Percentiles rank a stretch among this genome's conserved stretches.
These are phyloP conservation scores for Epithemia pelagica DNA, from an alignment of 108 stramenopile genomes.

Conservation along the genomic window DNA sequence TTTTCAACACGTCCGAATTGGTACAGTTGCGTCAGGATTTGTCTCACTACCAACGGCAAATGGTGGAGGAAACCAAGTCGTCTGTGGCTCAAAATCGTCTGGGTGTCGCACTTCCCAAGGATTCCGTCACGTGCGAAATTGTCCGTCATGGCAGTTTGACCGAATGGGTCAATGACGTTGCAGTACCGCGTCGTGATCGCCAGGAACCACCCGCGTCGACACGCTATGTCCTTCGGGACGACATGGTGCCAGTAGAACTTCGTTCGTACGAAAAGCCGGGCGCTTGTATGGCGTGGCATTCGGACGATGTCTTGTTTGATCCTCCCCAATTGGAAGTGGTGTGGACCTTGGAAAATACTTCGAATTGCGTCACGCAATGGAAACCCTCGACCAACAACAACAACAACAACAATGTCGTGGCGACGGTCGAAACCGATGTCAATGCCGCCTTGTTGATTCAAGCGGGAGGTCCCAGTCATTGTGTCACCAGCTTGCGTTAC, in stretches of 20 bases:
- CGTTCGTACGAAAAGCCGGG: slow-evolving; percentile 62
- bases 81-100: slow-evolving; percentile 56
- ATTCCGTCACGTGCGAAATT: slow-evolving; percentile 23
- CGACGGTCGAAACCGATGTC: slow-evolving; percentile 30
- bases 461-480: slow-evolving; percentile 44
- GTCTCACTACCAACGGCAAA: slow-evolving; percentile 1
- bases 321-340: slow-evolving; percentile 70
- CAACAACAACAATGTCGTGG: slow-evolving; percentile 1
- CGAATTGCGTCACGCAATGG: slow-evolving; percentile 77
- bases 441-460: slow-evolving; percentile 36
- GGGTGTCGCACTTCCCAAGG: slow-evolving; percentile 30
- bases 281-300: slow-evolving; percentile 71
- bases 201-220: no score
- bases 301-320: slow-evolving; percentile 60
- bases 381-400: slow-evolving; percentile 6
- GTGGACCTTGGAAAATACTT: slow-evolving; percentile 68
- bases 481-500: slow-evolving; percentile 40
- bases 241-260: slow-evolving; percentile 54
- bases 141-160: slow-evolving; percentile 44
- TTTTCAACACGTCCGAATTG: slow-evolving; percentile 45
- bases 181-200: not conserved
- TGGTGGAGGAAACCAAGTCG: slow-evolving; percentile 41
- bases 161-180: slow-evolving; percentile 27
- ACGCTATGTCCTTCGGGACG: slow-evolving; percentile 10
- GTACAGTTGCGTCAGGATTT: slow-evolving; percentile 21